Evolutionary conservation across 2,329 filamentous ascomycete species (phyloP), one percentile per base, ranked within the genome.

Genomic region (Paecilomyces formosus): DNA sequence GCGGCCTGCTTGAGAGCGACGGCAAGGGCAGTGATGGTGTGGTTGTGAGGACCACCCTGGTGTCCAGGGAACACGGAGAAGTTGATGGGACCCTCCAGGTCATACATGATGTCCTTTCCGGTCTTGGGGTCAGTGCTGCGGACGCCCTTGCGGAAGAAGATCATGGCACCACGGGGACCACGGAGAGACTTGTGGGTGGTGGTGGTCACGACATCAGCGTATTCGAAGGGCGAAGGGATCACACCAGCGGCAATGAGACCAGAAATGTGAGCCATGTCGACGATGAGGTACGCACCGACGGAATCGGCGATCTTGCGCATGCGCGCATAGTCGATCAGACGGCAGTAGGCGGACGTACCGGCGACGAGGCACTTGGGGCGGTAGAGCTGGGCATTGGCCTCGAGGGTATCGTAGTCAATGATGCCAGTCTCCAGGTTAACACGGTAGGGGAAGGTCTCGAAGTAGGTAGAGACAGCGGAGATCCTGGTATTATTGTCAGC

Each of bases 381-480:
- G 82, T 97, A 99, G 67, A 96, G 79, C 69, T 87, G 81, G 55
- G 94, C 93, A 61, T 92, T 82, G 74, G 95, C 87, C 76, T 96
- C 92, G 57, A 99, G 84, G 72, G 88, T 88, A 70, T 90, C 87
- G 76, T 99, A 99, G 80, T 99, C 92, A 70, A 99, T 99, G 66
- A 93, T 82, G 60, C 94, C 94, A 5, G 93, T 97, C 62, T 87
- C 82, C 71, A 95, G 89, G 78, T 97, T 86, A 57, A 97, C 84
- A 60, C 91, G 88, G 81, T 99, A 99, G 4, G 94, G 94, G 63
- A 99, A 81, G 35, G 94, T 99, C 80, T 99, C 94, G 74, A 99
- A 99, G 80, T 99, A 99, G 73, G 96, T 97, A 59, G 93, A 97
- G 65, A 99, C 87, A 69, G 92, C 92, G n/a, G 93, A 97, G 74